Base-by-base conservation (phyloP, 2,329 filamentous ascomycete genomes). In the Elsinoe fawcettii region DNA sequence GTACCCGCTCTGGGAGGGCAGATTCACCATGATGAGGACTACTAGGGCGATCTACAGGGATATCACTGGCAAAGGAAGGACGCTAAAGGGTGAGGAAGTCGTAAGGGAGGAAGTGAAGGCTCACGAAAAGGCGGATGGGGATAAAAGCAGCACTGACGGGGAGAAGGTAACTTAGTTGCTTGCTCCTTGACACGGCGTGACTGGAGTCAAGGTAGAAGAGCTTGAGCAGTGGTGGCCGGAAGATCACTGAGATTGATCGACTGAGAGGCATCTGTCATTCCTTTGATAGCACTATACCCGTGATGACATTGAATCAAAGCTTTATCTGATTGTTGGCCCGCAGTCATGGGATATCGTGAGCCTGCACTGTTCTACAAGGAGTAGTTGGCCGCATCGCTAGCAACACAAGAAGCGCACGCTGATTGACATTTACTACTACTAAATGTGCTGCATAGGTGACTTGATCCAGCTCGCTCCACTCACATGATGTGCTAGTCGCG, bases 1-100 rank as follows among this genome's bases (percentile, higher is more conserved):
- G 0, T 96, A 86, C 71, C 91, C 91, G 5, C 73, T 93, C 1
- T 93, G 80, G 70, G 89, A 96, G 67, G 88, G 90, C 0, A 75
- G 90, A 1, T 71, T 77, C 57, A 91, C 86, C 1, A 83, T 88
- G 58, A 67, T 69, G 0, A 74, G 80, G 54, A 88, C 85, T 0
- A 70, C 80, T 60, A 82, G 79, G 66, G 74, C 78, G 25, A 86
- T 91, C 62, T 77, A 71, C 39, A 65, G 77, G 57, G 87, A 90
- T 69, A 58, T 87, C 6, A 79, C 67, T 5, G 74, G 74, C 3
- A 66, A 64, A 54, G 60, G 64, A 22, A 66, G 63, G 57, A 64
- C 66, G 8, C 54, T 62, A 20, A 63, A 63, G 39, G 67, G 70
- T 55, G 70, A 67, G 3, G 59, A 65, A 34, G 66, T 66, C 14